Evolutionary conservation across 2,329 filamentous ascomycete genomes (phyloP), one percentile per base, ranked within the genome.

Genomic region (Aspergillus sp.): DNA sequence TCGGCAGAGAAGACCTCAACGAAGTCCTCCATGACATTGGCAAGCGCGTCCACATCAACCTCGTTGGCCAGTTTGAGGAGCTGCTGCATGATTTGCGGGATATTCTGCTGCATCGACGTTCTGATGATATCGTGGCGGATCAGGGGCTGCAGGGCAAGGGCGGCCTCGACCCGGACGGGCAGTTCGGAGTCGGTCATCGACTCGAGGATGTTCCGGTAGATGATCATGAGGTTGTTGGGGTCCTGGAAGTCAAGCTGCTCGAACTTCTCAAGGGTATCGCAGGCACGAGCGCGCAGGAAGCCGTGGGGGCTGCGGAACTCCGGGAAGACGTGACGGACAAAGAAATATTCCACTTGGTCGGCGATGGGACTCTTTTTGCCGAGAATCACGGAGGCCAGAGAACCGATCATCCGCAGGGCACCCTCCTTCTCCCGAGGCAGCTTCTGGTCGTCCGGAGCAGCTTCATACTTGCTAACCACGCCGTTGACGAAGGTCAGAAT

Each of bases 1-100:
- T 99, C 94, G 2, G 91, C 83, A n/a, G 94, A 93, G 68, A 99
- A 99, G 2, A 97, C 92, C 72, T 99, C 94, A 43, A 99, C 94
- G 68, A 99, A 99, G 68, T 99, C 94, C 74, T 99, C 94, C 94
- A 99, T 99, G 36, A 99, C 94, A 66, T 97, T 97, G 19, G 94
- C 93, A 38, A 99, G 80, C 4, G 94, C 92, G 72, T 99, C 94
- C 45, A 99, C 93, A 68, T 99, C 94, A 53, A 95, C 94, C 74
- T 99, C 94, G 68, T 99, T 99, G 23, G 94, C 93, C 52, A 99
- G 79, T 77, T 97, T 97, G 50, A 99, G 81, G 13, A 99, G 82
- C 74, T 99, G 93, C 75, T 97, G 95, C 94, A 99, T 99, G 66
- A 99, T 97, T 66, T 96, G 95, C 14, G 94, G 92, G 61, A 99